These are phyloP conservation scores for Carex scoparia DNA, from an alignment of 176 grass and related monocot species.

Conservation along the genomic window DNA sequence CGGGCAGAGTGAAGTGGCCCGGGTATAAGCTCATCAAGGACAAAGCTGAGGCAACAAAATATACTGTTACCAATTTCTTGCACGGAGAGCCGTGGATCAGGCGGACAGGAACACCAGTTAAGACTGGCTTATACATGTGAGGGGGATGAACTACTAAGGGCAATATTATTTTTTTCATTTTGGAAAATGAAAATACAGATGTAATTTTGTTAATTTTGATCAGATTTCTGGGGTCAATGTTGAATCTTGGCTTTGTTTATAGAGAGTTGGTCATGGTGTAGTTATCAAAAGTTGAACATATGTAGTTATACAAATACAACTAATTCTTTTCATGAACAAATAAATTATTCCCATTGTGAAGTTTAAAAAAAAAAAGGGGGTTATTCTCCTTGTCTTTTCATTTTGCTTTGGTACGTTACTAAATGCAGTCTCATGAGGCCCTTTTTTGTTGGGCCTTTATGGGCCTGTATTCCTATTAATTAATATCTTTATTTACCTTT, in stretches of 20 bases:
- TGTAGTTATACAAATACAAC: background rate
- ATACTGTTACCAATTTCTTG: slow-evolving; percentile 60
- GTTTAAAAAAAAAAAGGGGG: background rate
- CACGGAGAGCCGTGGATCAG: slow-evolving; percentile 58
- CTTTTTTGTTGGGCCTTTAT: too few species aligned
- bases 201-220: slow-evolving; percentile 26
- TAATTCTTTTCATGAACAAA: slow-evolving; percentile 5
- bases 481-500: too few species aligned
- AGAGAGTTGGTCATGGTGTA: slow-evolving; percentile 9
- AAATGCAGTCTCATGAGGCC: background rate
- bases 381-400: background rate
- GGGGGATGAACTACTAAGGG: background rate
- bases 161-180: background rate
- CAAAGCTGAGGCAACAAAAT: slow-evolving; percentile 38
- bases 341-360: background rate
- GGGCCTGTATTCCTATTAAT: too few species aligned
- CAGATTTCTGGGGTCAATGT: slow-evolving; percentile 11
- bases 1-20: slow-evolving; percentile 44
- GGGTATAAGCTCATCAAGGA: slow-evolving; percentile 57
- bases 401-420: background rate
- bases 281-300: slow-evolving; percentile 16
- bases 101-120: slow-evolving; percentile 51
- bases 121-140: slow-evolving; percentile 60
- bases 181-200: background rate
- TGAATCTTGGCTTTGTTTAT: slow-evolving; percentile 11